Base-by-base conservation (phyloP, 495 filamentous ascomycete species). In the Lepraria neglecta region DNA sequence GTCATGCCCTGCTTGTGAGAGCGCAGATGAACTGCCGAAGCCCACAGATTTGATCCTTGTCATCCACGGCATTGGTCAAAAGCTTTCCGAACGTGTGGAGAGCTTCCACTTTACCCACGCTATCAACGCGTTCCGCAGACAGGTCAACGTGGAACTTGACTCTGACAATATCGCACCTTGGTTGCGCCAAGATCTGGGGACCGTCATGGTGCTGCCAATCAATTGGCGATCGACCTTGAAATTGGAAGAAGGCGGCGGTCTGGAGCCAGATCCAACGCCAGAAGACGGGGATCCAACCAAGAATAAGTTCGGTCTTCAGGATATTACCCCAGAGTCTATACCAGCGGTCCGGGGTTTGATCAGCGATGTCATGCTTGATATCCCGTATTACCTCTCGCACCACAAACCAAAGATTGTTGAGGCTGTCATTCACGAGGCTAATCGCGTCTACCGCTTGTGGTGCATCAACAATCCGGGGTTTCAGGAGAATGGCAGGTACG, bases 31-130 rank as follows among this genome's bases (percentile, higher is more conserved):
- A 40, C 78, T 86, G 27, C 85, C 84, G 3, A 83, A 83, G 44
- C 88, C 95, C 5, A 92, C 89, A 11, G 94, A 98, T 69, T 73
- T 98, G 24, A 80, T 96, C 19, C 75, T 98, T 17, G 88, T 97
- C 27, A 89, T 95, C 48, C 94, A 98, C 70, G 94, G 71, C 14
- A 97, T 98, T 55, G 94, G 94, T 0, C 94, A 98, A 70, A 97
- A 97, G 69, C 76, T 97, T n/a, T 94, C 91, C 0, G 91, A 98
- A 66, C 81, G 92, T 17, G 87, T 98, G 53, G 94, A 97, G 70
- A 96, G 90, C 70, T 98, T 89, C 66, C 88, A 96, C 68, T 98
- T 98, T 69, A 97, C 94, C 0, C 91, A 97, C 70, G 87, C 89
- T 4, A 92, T 97, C 68, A 97, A 96, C 67, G 80, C 85, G 0